Percentiles rank a stretch among this genome's conserved stretches.
phyloP scores from a whole-genome alignment of 2,329 filamentous ascomycete species.

The Pyricularia grisea region DNA sequence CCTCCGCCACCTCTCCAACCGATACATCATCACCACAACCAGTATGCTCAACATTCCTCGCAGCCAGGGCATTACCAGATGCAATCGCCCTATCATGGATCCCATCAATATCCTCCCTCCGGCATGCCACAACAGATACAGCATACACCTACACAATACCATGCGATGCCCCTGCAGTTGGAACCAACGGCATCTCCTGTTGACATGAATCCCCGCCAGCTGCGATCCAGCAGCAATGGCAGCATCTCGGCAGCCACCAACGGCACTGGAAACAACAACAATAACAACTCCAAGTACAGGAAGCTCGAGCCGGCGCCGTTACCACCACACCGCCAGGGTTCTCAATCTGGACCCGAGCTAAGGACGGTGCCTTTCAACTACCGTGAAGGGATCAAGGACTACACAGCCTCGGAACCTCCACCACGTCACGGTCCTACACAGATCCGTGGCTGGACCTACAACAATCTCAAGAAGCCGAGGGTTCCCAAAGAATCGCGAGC shows the following conservation, averaged over 20 bases:
- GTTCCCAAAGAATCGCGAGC: not conserved
- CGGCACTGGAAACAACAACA: conserved; percentile 4
- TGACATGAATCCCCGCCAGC: not conserved
- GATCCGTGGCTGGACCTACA: conserved; percentile 48
- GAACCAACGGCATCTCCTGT: not conserved
- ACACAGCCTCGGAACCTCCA: conserved; percentile 42
- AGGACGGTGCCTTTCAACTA: conserved; percentile 48
- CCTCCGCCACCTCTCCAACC: conserved; percentile 1
- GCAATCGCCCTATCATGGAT: not conserved
- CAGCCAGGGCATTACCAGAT: not conserved
- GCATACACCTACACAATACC: not conserved
- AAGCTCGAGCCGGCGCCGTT: conserved; percentile 51
- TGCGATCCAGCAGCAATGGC: not conserved
- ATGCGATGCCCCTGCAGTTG: conserved; percentile 1
- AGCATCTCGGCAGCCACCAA: not conserved
- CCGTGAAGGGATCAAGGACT: conserved; percentile 48
- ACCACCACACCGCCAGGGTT: conserved; percentile 38
- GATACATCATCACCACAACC: not conserved
- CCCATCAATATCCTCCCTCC: not conserved
- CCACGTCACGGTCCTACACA: conserved; percentile 45
- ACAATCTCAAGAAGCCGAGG: conserved; percentile 25
- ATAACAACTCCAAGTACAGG: conserved; percentile 33
- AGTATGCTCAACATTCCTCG: not conserved
- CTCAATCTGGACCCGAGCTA: conserved; percentile 39
- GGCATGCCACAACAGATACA: not conserved